These are phyloP conservation scores for Ustilago trichophora DNA, from an alignment of 1,284 basidiomycete species.

Conservation along the genomic window DNA sequence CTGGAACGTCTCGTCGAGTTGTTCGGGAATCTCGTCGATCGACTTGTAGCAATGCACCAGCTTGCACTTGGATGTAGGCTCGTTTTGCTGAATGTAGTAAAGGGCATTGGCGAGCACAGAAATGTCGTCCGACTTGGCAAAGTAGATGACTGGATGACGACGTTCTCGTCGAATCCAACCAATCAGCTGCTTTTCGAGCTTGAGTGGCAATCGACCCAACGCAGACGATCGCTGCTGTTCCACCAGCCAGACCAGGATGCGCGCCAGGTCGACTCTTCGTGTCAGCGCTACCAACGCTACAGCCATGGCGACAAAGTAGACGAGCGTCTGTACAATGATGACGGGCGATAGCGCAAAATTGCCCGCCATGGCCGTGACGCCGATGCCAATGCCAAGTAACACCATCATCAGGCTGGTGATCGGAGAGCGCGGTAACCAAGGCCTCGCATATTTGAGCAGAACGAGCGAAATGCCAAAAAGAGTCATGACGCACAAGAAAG, in stretches of 20 bases:
- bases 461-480: slow-evolving; percentile 74
- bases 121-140: slow-evolving; percentile 64
- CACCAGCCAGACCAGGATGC: slow-evolving; percentile 74
- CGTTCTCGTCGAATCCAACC: slow-evolving; percentile 70
- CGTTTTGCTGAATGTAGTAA: slow-evolving; percentile 74
- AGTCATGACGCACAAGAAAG: slow-evolving; percentile 75
- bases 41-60: slow-evolving; percentile 74
- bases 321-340: slow-evolving; percentile 71
- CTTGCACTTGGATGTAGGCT: slow-evolving; percentile 75
- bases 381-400: slow-evolving; percentile 71
- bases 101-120: slow-evolving; percentile 74
- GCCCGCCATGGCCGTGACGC: slow-evolving; percentile 71
- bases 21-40: slow-evolving; percentile 68
- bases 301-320: slow-evolving; percentile 66
- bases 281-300: slow-evolving; percentile 70
- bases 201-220: slow-evolving; percentile 7
- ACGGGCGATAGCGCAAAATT: slow-evolving; percentile 68
- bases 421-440: slow-evolving; percentile 70
- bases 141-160: slow-evolving; percentile 70
- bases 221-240: slow-evolving; percentile 70
- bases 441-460: slow-evolving; percentile 74
- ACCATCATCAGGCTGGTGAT: slow-evolving; percentile 69
- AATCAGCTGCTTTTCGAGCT: slow-evolving; percentile 69
- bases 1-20: slow-evolving; percentile 64
- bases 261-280: slow-evolving; percentile 71